Evolutionary conservation across 768 basidiomycete species (phyloP).

Genomic region (Termitomyces sp.): DNA sequence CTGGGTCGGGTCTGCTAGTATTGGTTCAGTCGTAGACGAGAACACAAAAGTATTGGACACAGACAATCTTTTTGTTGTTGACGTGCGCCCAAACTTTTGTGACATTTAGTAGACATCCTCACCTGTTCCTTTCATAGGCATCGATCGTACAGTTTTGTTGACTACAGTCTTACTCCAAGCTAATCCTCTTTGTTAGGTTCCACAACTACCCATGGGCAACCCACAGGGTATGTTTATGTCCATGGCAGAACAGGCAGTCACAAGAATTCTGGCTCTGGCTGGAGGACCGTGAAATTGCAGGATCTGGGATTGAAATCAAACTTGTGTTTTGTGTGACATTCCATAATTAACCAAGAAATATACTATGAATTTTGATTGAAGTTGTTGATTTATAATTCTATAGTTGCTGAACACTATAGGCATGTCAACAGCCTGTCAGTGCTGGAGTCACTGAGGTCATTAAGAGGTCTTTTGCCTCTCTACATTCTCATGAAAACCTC

Average conservation of each 20-base stretch:
- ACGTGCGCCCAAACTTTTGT: constrained; percentile 25
- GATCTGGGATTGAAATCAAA: not conserved
- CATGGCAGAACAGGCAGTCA: constrained; percentile 50
- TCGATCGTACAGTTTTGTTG: constrained; percentile 23
- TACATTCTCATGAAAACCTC: too few relatives aligned
- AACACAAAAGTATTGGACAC: constrained; percentile 49
- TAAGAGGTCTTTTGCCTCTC: too few relatives aligned
- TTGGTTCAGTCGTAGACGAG: constrained; percentile 53
- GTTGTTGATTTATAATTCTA: too few relatives aligned
- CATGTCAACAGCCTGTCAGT: too few relatives aligned
- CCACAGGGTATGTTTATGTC: constrained; percentile 54
- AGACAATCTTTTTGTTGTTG: constrained; percentile 49
- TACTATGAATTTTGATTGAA: too few relatives aligned
- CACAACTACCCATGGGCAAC: constrained; percentile 51
- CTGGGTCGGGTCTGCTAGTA: constrained; percentile 56
- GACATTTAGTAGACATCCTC: not conserved
- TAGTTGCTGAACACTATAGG: too few relatives aligned
- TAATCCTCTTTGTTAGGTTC: constrained; percentile 27
- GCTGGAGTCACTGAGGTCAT: too few relatives aligned
- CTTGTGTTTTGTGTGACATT: too few relatives aligned
- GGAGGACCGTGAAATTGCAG: constrained; percentile 36
- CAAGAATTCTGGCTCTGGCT: constrained; percentile 47
- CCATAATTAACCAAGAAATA: too few relatives aligned
- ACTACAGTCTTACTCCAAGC: not conserved
- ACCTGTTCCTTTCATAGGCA: constrained; percentile 17